phyloP scores from a whole-genome alignment of 371 early-diverging fungal species.

The Mortierella sp. region DNA sequence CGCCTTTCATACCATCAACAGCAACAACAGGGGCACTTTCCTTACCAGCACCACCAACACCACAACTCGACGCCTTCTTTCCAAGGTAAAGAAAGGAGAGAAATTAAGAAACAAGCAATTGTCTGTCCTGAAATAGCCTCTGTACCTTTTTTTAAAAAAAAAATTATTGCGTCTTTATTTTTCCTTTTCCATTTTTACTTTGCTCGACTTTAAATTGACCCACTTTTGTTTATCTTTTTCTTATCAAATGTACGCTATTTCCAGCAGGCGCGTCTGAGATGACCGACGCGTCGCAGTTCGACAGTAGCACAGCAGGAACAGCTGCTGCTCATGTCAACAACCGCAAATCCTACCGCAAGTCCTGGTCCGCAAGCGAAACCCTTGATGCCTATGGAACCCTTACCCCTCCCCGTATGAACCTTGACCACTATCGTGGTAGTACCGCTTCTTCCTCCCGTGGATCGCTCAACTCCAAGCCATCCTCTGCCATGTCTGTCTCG shows the following conservation, averaged over 20 bases:
- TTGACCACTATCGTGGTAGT: not conserved
- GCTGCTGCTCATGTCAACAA: not conserved
- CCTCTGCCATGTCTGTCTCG: slow-evolving; percentile 43
- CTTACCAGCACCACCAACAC: slow-evolving; percentile 30
- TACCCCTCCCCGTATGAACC: slow-evolving; percentile 30
- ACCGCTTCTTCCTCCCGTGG: slow-evolving; percentile 15
- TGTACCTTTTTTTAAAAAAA: not conserved
- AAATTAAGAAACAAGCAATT: not conserved
- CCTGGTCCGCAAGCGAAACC: slow-evolving; percentile 45
- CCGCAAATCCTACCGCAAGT: slow-evolving; percentile 25
- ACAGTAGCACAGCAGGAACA: not conserved
- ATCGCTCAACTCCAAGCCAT: slow-evolving; percentile 20
- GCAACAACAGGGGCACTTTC: slow-evolving; percentile 8
- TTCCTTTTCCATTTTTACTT: not conserved
- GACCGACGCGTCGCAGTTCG: not conserved
- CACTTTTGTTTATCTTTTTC: slow-evolving; percentile 11
- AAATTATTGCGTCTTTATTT: slow-evolving; percentile 2
- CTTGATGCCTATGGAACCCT: slow-evolving; percentile 21
- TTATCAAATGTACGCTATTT: not conserved
- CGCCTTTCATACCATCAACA: not conserved
- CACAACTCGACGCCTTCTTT: slow-evolving; percentile 29
- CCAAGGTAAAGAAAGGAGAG: not conserved
- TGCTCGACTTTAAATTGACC: not conserved
- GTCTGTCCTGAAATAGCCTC: not conserved
- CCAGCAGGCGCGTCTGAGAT: slow-evolving; percentile 1